A percentile compares a stretch with the other conserved stretches of the same genome.
These are phyloP conservation scores for Cardamine chenopodiifolia DNA, from an alignment of 345 rosid genomes.

Conservation along the genomic window DNA sequence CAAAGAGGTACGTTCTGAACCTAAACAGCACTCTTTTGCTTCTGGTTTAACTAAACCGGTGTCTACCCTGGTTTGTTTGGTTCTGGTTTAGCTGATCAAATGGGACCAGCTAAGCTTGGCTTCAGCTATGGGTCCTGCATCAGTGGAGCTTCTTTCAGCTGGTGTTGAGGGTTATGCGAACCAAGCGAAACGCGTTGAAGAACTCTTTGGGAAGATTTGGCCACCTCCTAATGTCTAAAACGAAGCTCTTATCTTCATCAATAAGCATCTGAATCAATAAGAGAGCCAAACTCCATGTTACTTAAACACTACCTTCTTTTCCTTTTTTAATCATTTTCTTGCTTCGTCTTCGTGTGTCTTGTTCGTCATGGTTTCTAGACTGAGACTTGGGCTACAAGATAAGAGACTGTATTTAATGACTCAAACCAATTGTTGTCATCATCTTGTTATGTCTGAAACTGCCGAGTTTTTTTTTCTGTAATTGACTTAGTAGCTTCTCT, in stretches of 20 bases:
- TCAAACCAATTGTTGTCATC: not conserved
- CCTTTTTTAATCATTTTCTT: not conserved
- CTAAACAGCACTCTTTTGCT: not conserved
- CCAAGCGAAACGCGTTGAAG: constrained; percentile 78
- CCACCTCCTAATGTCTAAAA: constrained; percentile 90
- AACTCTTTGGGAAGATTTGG: constrained; percentile 86
- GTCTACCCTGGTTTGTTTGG: constrained; percentile 19
- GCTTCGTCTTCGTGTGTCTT: constrained; percentile 1
- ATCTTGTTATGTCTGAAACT: constrained; percentile 5
- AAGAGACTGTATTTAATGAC: constrained; percentile 8
- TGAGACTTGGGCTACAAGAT: constrained; percentile 26
- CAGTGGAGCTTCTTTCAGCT: constrained; percentile 77
- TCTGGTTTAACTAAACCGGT: not conserved
- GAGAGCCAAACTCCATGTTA: constrained; percentile 30
- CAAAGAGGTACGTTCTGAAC: constrained; percentile 66
- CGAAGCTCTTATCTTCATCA: not conserved
- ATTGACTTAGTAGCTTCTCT: not conserved
- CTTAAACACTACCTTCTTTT: constrained; percentile 5
- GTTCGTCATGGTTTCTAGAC: constrained; percentile 1
- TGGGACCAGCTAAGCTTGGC: constrained; percentile 90
- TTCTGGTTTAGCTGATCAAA: constrained; percentile 56
- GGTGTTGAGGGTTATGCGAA: constrained; percentile 78
- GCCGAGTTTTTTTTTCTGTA: not conserved
- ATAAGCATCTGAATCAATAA: constrained; percentile 40
- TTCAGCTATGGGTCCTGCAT: constrained; percentile 90